These are phyloP conservation scores for Xylariaceae sp. DNA, from an alignment of 2,329 filamentous ascomycete genomes.

Conservation along the genomic window DNA sequence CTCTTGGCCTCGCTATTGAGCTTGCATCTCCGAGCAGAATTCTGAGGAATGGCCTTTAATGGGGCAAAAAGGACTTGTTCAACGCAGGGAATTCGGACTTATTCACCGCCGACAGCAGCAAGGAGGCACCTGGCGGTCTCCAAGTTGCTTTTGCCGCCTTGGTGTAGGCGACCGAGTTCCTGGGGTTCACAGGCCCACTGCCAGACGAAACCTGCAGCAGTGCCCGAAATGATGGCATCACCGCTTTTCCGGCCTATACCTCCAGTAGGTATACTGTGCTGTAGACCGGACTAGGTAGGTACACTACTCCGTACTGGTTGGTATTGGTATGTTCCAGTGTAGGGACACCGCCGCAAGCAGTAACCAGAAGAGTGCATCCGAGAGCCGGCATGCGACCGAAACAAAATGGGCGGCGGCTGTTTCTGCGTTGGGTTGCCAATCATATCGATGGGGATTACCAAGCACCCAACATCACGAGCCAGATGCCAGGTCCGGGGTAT, in stretches of 20 bases:
- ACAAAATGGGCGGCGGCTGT: slow-evolving; percentile 5
- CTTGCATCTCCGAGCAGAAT: background rate
- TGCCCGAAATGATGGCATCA: slow-evolving; percentile 5
- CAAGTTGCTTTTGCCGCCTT: background rate
- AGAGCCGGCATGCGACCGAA: slow-evolving; percentile 12
- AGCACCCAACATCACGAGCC: slow-evolving; percentile 10
- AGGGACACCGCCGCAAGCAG: background rate
- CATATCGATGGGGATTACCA: background rate
- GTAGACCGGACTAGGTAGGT: too few species aligned
- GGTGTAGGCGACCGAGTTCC: slow-evolving; percentile 2
- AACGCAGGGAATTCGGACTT: too few species aligned
- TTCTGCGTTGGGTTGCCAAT: slow-evolving; percentile 7
- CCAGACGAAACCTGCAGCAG: slow-evolving; percentile 25
- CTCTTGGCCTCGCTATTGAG: background rate
- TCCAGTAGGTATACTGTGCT: background rate
- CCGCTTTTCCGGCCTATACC: slow-evolving; percentile 8
- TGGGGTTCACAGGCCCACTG: slow-evolving; percentile 13
- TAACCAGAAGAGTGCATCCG: background rate
- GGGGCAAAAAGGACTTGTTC: too few species aligned
- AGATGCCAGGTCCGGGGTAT: slow-evolving; percentile 1
- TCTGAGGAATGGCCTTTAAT: too few species aligned
- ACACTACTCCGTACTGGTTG: too few species aligned
- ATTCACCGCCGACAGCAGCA: too few species aligned
- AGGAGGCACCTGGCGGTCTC: background rate
- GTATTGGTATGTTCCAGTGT: too few species aligned